Evolutionary conservation across 495 filamentous ascomycete genomes (phyloP).

Genomic region (Ascobolus immersus): DNA sequence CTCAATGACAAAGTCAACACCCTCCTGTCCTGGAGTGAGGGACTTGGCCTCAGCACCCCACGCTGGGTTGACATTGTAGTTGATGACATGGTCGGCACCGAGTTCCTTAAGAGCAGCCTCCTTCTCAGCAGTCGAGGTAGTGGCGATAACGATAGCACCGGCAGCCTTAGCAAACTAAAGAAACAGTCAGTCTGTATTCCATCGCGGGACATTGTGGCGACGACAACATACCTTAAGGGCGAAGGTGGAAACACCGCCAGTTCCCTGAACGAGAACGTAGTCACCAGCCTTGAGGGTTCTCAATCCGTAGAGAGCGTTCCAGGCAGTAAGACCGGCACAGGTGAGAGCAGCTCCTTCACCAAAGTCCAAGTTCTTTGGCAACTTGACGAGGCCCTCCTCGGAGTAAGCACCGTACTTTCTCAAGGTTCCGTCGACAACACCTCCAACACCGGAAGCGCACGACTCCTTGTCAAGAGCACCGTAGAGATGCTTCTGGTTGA

Average conservation of each 20-base stretch:
- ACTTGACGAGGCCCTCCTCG: constrained; percentile 40
- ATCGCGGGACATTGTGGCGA: background rate
- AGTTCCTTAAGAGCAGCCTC: constrained; percentile 39
- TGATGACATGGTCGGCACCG: constrained; percentile 54
- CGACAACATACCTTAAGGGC: constrained; percentile 32
- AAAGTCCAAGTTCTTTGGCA: constrained; percentile 34
- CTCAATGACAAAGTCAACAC: constrained; percentile 48
- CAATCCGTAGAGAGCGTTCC: constrained; percentile 61
- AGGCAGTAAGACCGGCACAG: constrained; percentile 54
- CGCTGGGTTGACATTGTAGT: constrained; percentile 42
- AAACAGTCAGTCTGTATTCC: background rate
- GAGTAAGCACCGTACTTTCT: constrained; percentile 46
- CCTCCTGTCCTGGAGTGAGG: constrained; percentile 31
- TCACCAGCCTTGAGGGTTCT: constrained; percentile 40
- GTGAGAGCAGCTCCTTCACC: constrained; percentile 40
- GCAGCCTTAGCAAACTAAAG: constrained; percentile 57
- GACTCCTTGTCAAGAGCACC: constrained; percentile 26
- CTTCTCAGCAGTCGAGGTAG: constrained; percentile 45
- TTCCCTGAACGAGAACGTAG: constrained; percentile 51
- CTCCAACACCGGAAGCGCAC: constrained; percentile 36
- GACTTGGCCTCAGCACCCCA: constrained; percentile 55
- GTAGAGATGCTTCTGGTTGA: constrained; percentile 51
- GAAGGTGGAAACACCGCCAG: constrained; percentile 59
- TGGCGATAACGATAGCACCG: constrained; percentile 56
- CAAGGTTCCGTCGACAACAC: constrained; percentile 41